Percentiles rank a stretch among this genome's conserved stretches.
Conservation (phyloP, 169 alveolate genomes). For the Pseudocohnilembus persalinus region DNA sequence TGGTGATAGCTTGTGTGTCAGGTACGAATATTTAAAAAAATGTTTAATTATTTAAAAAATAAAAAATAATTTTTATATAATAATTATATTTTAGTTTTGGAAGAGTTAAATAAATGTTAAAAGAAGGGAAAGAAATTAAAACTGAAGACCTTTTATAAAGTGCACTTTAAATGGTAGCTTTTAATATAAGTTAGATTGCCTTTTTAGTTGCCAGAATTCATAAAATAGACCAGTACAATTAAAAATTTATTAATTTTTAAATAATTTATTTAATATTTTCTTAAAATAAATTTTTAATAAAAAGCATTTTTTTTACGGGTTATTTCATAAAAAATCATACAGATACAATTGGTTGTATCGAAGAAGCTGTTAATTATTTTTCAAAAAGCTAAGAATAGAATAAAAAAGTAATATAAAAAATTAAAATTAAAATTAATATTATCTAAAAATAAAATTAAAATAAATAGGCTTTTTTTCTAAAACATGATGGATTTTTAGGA, state of each 20-base stretch:
- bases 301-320: constrained; percentile 43
- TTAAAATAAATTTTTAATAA: too few species aligned
- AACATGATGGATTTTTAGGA: constrained; percentile 50
- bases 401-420: constrained; percentile 1
- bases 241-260: not conserved
- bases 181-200: constrained; percentile 43
- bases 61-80: not conserved
- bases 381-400: constrained; percentile 12
- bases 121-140: constrained; percentile 21
- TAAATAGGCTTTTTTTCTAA: constrained; percentile 35
- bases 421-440: not conserved
- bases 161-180: constrained; percentile 38
- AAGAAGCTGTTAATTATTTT: constrained; percentile 35
- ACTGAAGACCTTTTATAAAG: constrained; percentile 33
- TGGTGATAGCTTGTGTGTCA: constrained; percentile 21
- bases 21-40: constrained; percentile 5
- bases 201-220: constrained; percentile 33
- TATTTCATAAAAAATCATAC: constrained; percentile 43
- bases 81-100: not conserved
- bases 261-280: too few species aligned
- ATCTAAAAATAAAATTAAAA: too few species aligned
- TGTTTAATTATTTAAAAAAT: not conserved
- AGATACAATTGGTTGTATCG: constrained; percentile 40
- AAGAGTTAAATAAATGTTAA: not conserved
- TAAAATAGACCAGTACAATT: constrained; percentile 20